A percentile compares a stretch with the other conserved stretches of the same genome.
Conservation (phyloP, 495 filamentous ascomycete species). For the Trichoderma asperelloides region DNA sequence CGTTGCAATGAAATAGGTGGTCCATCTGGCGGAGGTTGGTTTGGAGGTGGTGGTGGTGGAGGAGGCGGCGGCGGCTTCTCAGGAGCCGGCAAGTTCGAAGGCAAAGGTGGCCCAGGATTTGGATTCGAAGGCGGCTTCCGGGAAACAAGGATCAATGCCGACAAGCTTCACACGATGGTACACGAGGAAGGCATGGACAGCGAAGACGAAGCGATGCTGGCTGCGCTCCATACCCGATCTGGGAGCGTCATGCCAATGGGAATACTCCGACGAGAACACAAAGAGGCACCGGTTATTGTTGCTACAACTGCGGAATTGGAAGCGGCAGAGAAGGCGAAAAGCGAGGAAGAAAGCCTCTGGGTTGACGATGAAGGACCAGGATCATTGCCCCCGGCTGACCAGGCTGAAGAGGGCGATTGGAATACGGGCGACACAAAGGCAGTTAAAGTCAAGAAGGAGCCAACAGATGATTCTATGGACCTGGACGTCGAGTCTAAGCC, state of each 20-base stretch:
- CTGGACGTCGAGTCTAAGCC: conserved; percentile 24
- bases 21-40: not conserved
- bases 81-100: not conserved
- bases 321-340: conserved; percentile 17
- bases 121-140: not conserved
- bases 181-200: conserved; percentile 5
- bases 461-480: conserved; percentile 23
- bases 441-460: conserved; percentile 24
- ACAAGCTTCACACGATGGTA: conserved; percentile 4
- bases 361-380: conserved; percentile 18
- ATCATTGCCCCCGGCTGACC: conserved; percentile 14
- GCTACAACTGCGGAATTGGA: conserved; percentile 46
- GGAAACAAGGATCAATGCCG: conserved; percentile 10
- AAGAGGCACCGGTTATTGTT: conserved; percentile 41
- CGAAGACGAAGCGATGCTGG: conserved; percentile 11
- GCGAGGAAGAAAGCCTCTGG: conserved; percentile 30
- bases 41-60: conserved; percentile 15
- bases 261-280: conserved; percentile 43
- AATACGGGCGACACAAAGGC: conserved; percentile 21
- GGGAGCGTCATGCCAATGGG: conserved; percentile 31
- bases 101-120: not conserved
- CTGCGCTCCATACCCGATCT: not conserved
- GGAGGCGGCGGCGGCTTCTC: conserved; percentile 3
- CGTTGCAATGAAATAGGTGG: not conserved
- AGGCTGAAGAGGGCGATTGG: conserved; percentile 26